Conservation (phyloP, 2,329 filamentous ascomycete species). For the Eutypella sp. region DNA sequence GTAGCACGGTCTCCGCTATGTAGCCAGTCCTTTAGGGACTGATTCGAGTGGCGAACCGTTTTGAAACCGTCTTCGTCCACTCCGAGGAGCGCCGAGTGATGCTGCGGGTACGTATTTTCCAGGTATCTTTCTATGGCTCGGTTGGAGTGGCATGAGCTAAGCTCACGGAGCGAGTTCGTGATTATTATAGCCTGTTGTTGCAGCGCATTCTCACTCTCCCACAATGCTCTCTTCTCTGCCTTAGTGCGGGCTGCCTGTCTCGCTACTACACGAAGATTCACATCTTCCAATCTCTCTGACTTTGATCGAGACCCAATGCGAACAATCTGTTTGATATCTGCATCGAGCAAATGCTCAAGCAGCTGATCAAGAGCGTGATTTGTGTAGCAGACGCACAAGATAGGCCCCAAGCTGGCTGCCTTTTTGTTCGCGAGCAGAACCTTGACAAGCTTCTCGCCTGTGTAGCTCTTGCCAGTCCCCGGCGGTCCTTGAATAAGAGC, state of each 20-base stretch:
- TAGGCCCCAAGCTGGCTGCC: slow-evolving; percentile 38
- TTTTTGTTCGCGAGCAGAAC: slow-evolving; percentile 41
- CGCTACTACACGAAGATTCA: slow-evolving; percentile 44
- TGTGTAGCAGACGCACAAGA: slow-evolving; percentile 49
- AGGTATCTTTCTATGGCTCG: slow-evolving; percentile 18
- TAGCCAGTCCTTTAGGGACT: slow-evolving; percentile 18
- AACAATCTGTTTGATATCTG: slow-evolving; percentile 45
- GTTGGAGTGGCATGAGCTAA: slow-evolving; percentile 1
- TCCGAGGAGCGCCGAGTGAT: slow-evolving; percentile 24
- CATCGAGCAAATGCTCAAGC: slow-evolving; percentile 53
- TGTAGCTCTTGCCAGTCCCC: slow-evolving; percentile 63
- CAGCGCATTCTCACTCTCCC: slow-evolving; percentile 17
- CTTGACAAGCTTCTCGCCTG: slow-evolving; percentile 55
- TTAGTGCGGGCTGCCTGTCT: slow-evolving; percentile 30
- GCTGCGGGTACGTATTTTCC: slow-evolving; percentile 7
- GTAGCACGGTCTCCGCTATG: background rate
- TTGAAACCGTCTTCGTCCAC: slow-evolving; percentile 22
- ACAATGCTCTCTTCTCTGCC: slow-evolving; percentile 30
- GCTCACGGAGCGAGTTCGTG: background rate
- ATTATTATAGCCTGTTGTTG: slow-evolving; percentile 1
- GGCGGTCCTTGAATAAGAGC: slow-evolving; percentile 66
- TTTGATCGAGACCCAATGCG: slow-evolving; percentile 58
- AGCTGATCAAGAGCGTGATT: slow-evolving; percentile 51
- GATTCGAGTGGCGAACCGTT: slow-evolving; percentile 11
- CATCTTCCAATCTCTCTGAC: slow-evolving; percentile 42